Evolutionary conservation across 2,329 filamentous ascomycete genomes (phyloP).

Genomic region (Colletotrichum navitas): DNA sequence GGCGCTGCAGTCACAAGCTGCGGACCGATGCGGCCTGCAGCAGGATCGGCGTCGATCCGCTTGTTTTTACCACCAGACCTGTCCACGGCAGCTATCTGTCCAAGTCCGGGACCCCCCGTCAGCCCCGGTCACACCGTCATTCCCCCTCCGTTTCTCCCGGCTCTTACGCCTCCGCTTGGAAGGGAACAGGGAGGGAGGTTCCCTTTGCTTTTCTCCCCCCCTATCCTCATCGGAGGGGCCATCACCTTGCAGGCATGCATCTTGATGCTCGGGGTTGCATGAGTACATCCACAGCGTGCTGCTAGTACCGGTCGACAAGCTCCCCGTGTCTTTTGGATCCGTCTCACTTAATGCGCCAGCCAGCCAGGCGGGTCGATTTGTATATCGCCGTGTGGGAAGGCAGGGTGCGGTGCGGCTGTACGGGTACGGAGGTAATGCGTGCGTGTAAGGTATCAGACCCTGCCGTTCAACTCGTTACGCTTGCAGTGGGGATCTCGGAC

Average conservation of each 20-base stretch:
- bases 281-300: background rate
- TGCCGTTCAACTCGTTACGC: conserved; percentile 34
- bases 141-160: conserved; percentile 20
- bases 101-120: conserved; percentile 24
- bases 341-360: background rate
- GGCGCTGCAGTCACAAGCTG: conserved; percentile 41
- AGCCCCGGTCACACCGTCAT: conserved; percentile 35
- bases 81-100: conserved; percentile 32
- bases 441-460: conserved; percentile 23
- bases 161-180: conserved; percentile 21
- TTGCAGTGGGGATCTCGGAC: conserved; percentile 31
- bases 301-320: background rate
- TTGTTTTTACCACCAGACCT: conserved; percentile 35
- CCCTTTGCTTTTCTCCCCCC: background rate
- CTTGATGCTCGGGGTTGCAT: background rate
- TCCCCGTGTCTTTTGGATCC: background rate
- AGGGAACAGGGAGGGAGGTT: background rate
- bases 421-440: background rate
- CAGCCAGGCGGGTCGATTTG: background rate
- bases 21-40: conserved; percentile 43
- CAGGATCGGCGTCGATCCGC: conserved; percentile 43
- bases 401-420: background rate
- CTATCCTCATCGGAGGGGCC: conserved; percentile 1
- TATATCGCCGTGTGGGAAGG: background rate
- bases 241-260: background rate